Base-by-base conservation (phyloP, 768 basidiomycete genomes). In the Lentinula guzmanii region DNA sequence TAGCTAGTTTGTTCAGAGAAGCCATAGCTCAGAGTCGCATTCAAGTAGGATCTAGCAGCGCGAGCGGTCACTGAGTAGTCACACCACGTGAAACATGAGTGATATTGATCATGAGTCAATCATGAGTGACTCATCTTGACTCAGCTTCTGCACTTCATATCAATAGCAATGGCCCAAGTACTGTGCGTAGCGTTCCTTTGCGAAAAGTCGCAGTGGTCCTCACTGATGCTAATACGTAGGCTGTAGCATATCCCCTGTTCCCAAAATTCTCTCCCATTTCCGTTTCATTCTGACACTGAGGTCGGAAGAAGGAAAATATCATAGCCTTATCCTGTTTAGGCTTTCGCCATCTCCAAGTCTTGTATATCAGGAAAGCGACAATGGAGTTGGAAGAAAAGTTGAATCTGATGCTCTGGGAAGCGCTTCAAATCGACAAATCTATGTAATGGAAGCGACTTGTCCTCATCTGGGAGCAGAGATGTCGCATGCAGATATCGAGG, bases 1-100 rank as follows among this genome's bases (percentile, higher is more conserved):
- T 95, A 13, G 93, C 95, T 46, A 98, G 87, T 74, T 95, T 96
- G 81, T 95, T 89, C 51, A 98, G 79, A 57, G 81, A 82, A 24
- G 94, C 89, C 94, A 91, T 91, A 56, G 62, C 54, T 53, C 35
- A 34, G 58, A 58, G 28, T 11, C 13, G 9, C 8, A 18, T 9
- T 11, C 3, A 33, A 13, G 24, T 13, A 15, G 4, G 33, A 13
- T 16, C 33, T n/a, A 39, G 46, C 9, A 10, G 31, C 51, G 51
- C 34, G 31, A 35, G n/a, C 9, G 18, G 51, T 35, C 34, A 35
- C 51, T 9, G 7, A 6, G n/a, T 28, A 52, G 51, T 52, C 28
- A 52, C 51, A 52, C 15, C 51, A 52, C 51, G 51, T 13, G 39
- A 33, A 13, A 62, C 63, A 62, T 33, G 50, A 46, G 45, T 46